Evolutionary conservation across 2,329 filamentous ascomycete genomes (phyloP).

Genomic region (Seiridium unicorne): DNA sequence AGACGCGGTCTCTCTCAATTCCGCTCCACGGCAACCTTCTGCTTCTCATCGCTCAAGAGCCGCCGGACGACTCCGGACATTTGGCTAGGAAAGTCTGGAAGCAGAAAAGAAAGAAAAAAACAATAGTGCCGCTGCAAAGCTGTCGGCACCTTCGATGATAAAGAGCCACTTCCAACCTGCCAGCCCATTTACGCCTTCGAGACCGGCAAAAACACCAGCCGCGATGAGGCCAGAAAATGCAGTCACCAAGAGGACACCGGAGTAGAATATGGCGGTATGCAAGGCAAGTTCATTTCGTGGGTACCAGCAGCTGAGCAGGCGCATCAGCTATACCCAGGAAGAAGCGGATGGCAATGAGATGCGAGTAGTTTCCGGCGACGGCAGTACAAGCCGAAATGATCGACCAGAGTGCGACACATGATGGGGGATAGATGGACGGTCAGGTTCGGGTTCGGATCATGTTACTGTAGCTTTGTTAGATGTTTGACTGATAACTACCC

Average conservation of each 20-base stretch:
- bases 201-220: conserved; percentile 52
- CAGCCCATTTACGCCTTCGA: conserved; percentile 50
- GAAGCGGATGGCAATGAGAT: conserved; percentile 34
- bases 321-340: conserved; percentile 12
- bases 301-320: conserved; percentile 11
- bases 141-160: conserved; percentile 58
- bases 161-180: conserved; percentile 49
- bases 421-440: conserved; percentile 15
- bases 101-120: conserved; percentile 64
- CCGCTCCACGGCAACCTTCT: conserved; percentile 41
- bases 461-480: neutral
- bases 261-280: conserved; percentile 35
- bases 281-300: conserved; percentile 10
- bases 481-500: neutral
- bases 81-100: conserved; percentile 34
- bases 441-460: neutral
- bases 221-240: conserved; percentile 59
- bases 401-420: conserved; percentile 40
- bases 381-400: conserved; percentile 38
- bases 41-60: conserved; percentile 43
- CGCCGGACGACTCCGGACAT: conserved; percentile 33
- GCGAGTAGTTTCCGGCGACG: conserved; percentile 33
- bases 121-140: conserved; percentile 58
- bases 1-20: conserved; percentile 52
- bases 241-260: conserved; percentile 33